Evolutionary conservation across 1,284 basidiomycete genomes (phyloP).

Genomic region (Pseudozyma pruni): DNA sequence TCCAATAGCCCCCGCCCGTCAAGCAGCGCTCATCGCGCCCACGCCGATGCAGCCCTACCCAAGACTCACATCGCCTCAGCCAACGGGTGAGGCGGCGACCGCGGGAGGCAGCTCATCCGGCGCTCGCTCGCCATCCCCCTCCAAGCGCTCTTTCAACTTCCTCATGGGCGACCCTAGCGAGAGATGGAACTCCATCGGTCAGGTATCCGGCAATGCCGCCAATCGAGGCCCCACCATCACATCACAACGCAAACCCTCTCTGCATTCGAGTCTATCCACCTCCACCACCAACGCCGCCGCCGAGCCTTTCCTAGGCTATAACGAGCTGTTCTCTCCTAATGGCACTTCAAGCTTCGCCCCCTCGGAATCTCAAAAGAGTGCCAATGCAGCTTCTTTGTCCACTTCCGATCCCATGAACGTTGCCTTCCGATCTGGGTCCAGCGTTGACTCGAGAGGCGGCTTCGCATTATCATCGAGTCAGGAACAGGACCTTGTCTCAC

Average conservation of each 20-base stretch:
- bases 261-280: conserved; percentile 25
- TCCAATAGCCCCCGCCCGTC: conserved; percentile 16
- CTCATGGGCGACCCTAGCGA: conserved; percentile 53
- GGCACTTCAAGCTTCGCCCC: conserved; percentile 19
- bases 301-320: conserved; percentile 59
- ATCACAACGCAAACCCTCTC: conserved; percentile 39
- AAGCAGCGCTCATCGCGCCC: conserved; percentile 37
- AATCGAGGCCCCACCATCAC: conserved; percentile 6
- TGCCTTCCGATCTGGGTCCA: conserved; percentile 29
- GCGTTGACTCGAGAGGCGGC: conserved; percentile 24
- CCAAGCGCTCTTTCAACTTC: conserved; percentile 54
- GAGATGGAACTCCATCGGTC: conserved; percentile 56
- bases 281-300: conserved; percentile 12
- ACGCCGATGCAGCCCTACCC: conserved; percentile 54
- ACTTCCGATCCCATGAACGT: conserved; percentile 48
- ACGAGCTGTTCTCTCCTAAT: conserved; percentile 51
- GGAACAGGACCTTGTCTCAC: conserved; percentile 33
- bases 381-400: conserved; percentile 33
- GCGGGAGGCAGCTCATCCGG: conserved; percentile 5
- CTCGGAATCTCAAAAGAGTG: conserved; percentile 29
- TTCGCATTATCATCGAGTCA: conserved; percentile 31
- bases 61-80: conserved; percentile 52
- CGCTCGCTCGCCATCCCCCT: conserved; percentile 55
- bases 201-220: conserved; percentile 21
- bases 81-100: conserved; percentile 15